Conservation (phyloP, 495 filamentous ascomycete genomes). For the Penicillium egyptiacum region DNA sequence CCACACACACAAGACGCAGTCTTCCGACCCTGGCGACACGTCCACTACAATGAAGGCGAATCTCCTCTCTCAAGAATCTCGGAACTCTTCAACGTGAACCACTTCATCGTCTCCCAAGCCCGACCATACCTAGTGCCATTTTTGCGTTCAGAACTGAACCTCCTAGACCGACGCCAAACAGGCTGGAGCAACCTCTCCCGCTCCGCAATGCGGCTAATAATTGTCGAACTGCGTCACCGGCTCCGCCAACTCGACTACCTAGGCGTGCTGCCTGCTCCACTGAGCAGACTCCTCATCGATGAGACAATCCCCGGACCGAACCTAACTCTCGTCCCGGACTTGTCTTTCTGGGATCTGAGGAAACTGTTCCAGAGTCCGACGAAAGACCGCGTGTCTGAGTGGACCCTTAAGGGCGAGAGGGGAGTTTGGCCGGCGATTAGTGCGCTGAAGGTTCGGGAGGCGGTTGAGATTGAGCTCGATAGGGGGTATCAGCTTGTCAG, state of each 20-base stretch:
- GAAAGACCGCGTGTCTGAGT: constrained; percentile 71
- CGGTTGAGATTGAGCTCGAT: constrained; percentile 84
- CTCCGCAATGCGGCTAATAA: constrained; percentile 66
- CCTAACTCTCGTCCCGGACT: constrained; percentile 78
- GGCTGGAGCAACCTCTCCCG: constrained; percentile 58
- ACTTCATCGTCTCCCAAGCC: constrained; percentile 95
- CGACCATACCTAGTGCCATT: constrained; percentile 94
- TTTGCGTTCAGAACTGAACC: constrained; percentile 75
- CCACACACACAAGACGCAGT: constrained; percentile 61
- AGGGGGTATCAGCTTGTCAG: constrained; percentile 77
- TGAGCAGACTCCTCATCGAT: constrained; percentile 81
- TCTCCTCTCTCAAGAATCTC: constrained; percentile 80
- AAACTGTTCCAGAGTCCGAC: constrained; percentile 80
- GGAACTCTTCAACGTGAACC: constrained; percentile 95
- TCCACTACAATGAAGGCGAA: constrained; percentile 70
- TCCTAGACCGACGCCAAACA: constrained; percentile 63
- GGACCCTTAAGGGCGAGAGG: constrained; percentile 81
- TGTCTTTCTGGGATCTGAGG: constrained; percentile 68
- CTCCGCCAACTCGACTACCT: constrained; percentile 79
- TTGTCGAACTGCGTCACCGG: constrained; percentile 77
- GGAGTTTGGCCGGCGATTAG: constrained; percentile 92
- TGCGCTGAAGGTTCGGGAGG: constrained; percentile 79
- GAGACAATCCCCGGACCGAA: constrained; percentile 81
- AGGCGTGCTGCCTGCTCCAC: constrained; percentile 62
- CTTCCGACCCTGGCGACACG: constrained; percentile 68